Percentiles rank a stretch among this genome's conserved stretches.
Conservation (phyloP, 2,329 filamentous ascomycete species). For the Penicillium sp. region DNA sequence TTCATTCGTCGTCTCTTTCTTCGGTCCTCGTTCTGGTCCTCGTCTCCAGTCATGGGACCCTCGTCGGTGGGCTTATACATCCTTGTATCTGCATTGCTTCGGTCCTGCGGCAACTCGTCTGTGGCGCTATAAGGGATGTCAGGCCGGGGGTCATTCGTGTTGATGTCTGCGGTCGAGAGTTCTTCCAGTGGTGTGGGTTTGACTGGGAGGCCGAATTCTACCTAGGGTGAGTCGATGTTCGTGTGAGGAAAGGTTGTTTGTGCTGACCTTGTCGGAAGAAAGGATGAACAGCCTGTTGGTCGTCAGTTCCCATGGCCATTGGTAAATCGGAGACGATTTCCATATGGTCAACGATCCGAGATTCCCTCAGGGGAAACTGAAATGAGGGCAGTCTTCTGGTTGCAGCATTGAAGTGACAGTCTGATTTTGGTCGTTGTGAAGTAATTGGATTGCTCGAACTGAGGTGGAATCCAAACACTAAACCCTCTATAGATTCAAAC, state of each 20-base stretch:
- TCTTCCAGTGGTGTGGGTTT: constrained; percentile 7
- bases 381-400: background rate
- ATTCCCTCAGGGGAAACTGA: constrained; percentile 21
- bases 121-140: background rate
- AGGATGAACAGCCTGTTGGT: constrained; percentile 42
- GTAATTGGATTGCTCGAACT: background rate
- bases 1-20: constrained; percentile 40
- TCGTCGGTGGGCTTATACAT: background rate
- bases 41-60: constrained; percentile 14
- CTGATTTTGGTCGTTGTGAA: background rate
- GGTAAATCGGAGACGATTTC: constrained; percentile 24
- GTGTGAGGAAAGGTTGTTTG: background rate
- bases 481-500: constrained; percentile 11
- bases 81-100: background rate
- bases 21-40: constrained; percentile 35
- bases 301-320: constrained; percentile 42
- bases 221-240: background rate
- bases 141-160: background rate
- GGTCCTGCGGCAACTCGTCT: background rate
- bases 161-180: background rate
- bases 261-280: constrained; percentile 44
- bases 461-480: background rate
- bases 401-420: constrained; percentile 5
- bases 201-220: constrained; percentile 20
- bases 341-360: constrained; percentile 26